phyloP scores from a whole-genome alignment of 2,329 filamentous ascomycete species.

The Pseudopithomyces chartarum region DNA sequence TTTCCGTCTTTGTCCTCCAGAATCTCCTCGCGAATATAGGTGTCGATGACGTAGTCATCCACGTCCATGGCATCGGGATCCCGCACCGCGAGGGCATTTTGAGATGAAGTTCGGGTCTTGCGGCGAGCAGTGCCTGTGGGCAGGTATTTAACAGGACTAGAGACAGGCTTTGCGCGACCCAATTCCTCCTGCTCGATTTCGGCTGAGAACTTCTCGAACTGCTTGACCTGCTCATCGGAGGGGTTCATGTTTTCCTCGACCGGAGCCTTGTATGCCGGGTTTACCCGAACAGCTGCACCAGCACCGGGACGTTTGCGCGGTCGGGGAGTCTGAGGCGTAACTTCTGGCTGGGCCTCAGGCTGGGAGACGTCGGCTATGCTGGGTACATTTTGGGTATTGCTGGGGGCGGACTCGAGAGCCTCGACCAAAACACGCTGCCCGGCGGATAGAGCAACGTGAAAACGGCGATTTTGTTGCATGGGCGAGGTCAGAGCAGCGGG shows the following conservation, averaged over 20 bases:
- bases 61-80: slow-evolving; percentile 41
- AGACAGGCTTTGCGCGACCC: slow-evolving; percentile 12
- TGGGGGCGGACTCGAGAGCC: background rate
- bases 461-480: slow-evolving; percentile 2
- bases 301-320: slow-evolving; percentile 37
- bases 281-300: slow-evolving; percentile 20
- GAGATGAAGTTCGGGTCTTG: slow-evolving; percentile 39
- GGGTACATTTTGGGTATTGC: background rate
- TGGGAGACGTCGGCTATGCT: slow-evolving; percentile 5
- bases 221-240: slow-evolving; percentile 33
- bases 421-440: slow-evolving; percentile 13
- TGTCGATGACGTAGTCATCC: slow-evolving; percentile 65
- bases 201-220: slow-evolving; percentile 39
- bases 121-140: slow-evolving; percentile 41
- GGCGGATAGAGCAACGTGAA: slow-evolving; percentile 4
- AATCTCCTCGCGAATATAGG: slow-evolving; percentile 58
- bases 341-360: slow-evolving; percentile 3
- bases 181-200: slow-evolving; percentile 35
- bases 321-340: slow-evolving; percentile 17
- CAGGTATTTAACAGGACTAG: slow-evolving; percentile 36
- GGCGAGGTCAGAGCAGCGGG: slow-evolving; percentile 1
- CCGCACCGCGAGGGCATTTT: slow-evolving; percentile 24
- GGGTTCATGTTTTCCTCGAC: slow-evolving; percentile 17
- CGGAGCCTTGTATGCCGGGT: slow-evolving; percentile 5
- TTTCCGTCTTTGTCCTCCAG: slow-evolving; percentile 41